These are phyloP conservation scores for Pugionium dolabratum DNA, from an alignment of 345 rosid genomes.

Conservation along the genomic window DNA sequence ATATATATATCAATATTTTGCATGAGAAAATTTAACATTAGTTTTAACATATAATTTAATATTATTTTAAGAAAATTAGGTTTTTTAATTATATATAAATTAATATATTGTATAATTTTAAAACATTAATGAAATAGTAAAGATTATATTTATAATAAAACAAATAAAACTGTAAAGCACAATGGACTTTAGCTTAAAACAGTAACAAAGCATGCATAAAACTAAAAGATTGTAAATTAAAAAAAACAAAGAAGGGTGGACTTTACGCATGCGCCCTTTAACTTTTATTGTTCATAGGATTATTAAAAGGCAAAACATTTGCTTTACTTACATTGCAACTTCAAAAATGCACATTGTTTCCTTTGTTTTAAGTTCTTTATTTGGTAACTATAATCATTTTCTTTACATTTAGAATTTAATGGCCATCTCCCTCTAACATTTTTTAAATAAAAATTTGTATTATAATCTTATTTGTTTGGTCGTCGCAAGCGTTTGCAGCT, in stretches of 20 bases:
- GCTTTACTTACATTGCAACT: constrained; percentile 20
- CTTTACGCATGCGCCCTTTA: constrained; percentile 22
- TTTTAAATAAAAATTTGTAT: background rate
- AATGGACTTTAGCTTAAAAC: constrained; percentile 2
- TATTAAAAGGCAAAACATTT: constrained; percentile 25
- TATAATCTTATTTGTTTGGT: too few relatives aligned
- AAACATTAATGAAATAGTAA: constrained; percentile 8
- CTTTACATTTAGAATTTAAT: background rate
- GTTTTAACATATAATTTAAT: too few relatives aligned
- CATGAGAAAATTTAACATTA: too few relatives aligned
- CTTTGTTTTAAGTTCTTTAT: constrained; percentile 19
- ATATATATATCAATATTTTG: too few relatives aligned
- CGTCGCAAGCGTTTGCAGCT: too few relatives aligned
- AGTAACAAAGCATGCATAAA: too few relatives aligned
- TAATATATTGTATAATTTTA: too few relatives aligned
- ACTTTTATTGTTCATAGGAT: constrained; percentile 25
- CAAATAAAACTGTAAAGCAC: constrained; percentile 15
- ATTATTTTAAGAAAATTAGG: too few relatives aligned
- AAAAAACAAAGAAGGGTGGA: too few relatives aligned
- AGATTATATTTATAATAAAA: background rate
- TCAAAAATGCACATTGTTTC: constrained; percentile 25
- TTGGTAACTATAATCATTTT: constrained; percentile 17
- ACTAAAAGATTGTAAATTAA: too few relatives aligned
- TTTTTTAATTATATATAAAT: too few relatives aligned
- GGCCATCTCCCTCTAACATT: background rate